Evolutionary conservation across 2,329 filamentous ascomycete genomes (phyloP), one percentile per base, ranked within the genome.

Genomic region (Epichloe sibirici): DNA sequence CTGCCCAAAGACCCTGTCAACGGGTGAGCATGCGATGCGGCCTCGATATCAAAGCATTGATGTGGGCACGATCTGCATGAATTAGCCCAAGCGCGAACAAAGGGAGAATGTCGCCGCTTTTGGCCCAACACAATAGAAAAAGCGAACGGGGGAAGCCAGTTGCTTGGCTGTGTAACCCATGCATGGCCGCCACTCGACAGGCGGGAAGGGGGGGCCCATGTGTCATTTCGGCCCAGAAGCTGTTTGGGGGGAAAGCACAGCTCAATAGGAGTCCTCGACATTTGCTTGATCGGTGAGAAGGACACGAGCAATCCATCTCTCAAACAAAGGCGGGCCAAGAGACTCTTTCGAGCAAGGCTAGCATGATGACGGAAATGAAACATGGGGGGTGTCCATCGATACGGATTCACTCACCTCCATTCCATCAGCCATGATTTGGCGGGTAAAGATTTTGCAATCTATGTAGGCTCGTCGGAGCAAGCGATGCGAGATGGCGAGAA

Each of bases 351-450:
- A 4, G 11, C 23, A 34, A 31, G 48, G 17, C 37, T n/a, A 43
- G 37, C 48, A 51, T 34, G 31, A 45, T 23, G 42, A 17, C n/a
- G 23, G n/a, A 50, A 38, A 40, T 12, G 25, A 15, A 53, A 38
- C 25, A 50, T 42, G 35, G n/a, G n/a, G n/a, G 23, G 34, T 13
- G n/a, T 31, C 31, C 31, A 15, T 43, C 13, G 34, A 38, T 6
- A 35, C 15, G n/a, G 25, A 35, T 23, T 38, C 44, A 51, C 55
- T 54, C 48, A 57, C 55, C 55, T 57, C 54, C 45, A 51, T 54
- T 34, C 40, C 49, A 48, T 39, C 50, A 21, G 43, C n/a, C 43
- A 38, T 47, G 23, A n/a, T 37, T 25, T 25, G 40, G 8, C 28
- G 8, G 31, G 11, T 25, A 23, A n/a, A 17, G n/a, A 25, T 42